Percentiles rank a stretch among this genome's conserved stretches.
Evolutionary conservation across 2,329 filamentous ascomycete genomes (phyloP).

Genomic region (Alternaria conjuncta): DNA sequence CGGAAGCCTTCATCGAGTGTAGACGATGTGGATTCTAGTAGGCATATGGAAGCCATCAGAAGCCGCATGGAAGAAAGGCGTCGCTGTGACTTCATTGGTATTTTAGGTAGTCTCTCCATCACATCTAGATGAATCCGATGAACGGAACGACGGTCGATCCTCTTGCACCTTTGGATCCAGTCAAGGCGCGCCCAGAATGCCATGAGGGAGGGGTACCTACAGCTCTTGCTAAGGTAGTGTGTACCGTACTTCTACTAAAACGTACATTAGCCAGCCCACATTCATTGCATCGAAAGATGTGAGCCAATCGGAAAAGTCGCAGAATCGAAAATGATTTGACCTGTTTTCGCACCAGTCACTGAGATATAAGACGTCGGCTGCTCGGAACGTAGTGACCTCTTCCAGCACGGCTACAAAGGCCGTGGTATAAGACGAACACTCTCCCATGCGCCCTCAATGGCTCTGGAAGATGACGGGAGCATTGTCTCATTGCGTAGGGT

Average conservation of each 20-base stretch:
- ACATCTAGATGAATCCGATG: no score
- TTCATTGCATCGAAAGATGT: neutral
- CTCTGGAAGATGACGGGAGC: neutral
- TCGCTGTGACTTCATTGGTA: neutral
- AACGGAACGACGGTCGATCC: neutral
- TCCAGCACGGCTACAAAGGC: neutral
- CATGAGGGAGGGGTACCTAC: neutral
- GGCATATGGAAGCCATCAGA: neutral
- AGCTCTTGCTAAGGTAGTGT: neutral
- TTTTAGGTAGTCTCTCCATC: neutral
- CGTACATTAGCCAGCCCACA: neutral
- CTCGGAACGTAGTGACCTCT: neutral
- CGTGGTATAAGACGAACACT: neutral
- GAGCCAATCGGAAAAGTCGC: neutral
- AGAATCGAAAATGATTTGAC: neutral
- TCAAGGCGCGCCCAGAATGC: neutral
- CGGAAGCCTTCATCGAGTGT: neutral
- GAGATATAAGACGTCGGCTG: neutral
- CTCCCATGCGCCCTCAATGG: neutral
- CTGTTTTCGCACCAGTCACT: neutral
- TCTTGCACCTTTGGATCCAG: neutral
- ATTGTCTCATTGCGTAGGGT: neutral
- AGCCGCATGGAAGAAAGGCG: neutral
- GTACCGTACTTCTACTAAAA: neutral
- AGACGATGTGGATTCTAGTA: neutral